Conservation (phyloP, 495 filamentous ascomycete genomes). For the Penicillium psychrofluorescens region DNA sequence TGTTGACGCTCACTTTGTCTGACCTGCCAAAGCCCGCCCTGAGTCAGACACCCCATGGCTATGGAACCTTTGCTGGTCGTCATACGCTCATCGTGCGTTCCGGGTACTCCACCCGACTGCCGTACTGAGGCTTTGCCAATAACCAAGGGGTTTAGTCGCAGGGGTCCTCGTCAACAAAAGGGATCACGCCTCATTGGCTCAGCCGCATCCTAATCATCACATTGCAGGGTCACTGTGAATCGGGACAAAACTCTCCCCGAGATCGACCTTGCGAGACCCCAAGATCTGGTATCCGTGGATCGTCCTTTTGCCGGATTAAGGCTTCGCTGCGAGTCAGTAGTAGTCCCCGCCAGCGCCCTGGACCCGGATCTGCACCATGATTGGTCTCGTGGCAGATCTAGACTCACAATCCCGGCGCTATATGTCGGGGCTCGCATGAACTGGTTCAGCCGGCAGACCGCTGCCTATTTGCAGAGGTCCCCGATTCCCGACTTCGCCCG, state of each 20-base stretch:
- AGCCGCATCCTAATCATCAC: background rate
- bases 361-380: background rate
- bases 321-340: background rate
- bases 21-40: conserved; percentile 8
- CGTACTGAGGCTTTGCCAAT: conserved; percentile 2
- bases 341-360: conserved; percentile 1
- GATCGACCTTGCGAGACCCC: too few species aligned
- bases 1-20: background rate
- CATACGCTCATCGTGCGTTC: conserved; percentile 5
- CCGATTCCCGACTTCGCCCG: background rate
- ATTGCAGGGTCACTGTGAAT: background rate
- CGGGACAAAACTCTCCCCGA: too few species aligned
- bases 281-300: background rate
- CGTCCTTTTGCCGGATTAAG: conserved; percentile 1
- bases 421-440: conserved; percentile 4
- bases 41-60: conserved; percentile 2
- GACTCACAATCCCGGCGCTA: conserved; percentile 3
- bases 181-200: background rate
- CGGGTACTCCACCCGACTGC: background rate
- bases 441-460: background rate
- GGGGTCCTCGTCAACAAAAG: too few species aligned
- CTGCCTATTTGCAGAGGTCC: background rate
- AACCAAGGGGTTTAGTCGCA: too few species aligned
- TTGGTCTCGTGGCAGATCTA: conserved; percentile 3
- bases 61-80: conserved; percentile 1